These are phyloP conservation scores for Bruguiera sexangula DNA, from an alignment of 345 rosid species.

Conservation along the genomic window DNA sequence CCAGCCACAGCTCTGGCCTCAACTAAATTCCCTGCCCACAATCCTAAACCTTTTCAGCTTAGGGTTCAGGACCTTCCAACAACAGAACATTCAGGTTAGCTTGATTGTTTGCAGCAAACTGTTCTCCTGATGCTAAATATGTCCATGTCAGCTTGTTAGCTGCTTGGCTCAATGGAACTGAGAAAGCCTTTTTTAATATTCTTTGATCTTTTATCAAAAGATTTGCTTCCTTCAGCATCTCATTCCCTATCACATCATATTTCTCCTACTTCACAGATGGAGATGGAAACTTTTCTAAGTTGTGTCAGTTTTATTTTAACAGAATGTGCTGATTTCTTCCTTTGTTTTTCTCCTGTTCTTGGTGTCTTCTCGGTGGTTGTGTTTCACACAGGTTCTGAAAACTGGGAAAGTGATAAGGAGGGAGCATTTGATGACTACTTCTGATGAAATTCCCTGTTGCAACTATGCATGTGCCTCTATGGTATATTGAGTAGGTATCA, in stretches of 20 bases:
- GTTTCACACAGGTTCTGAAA: constrained; percentile 54
- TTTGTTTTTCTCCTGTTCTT: constrained; percentile 10
- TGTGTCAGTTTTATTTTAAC: constrained; percentile 9
- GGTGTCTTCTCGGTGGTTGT: constrained; percentile 5
- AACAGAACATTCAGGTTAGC: constrained; percentile 51
- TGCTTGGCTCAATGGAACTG: neutral
- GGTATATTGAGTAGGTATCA: constrained; percentile 15
- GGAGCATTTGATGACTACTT: constrained; percentile 86
- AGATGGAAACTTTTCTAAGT: neutral
- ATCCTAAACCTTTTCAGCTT: constrained; percentile 38
- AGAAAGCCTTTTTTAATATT: neutral
- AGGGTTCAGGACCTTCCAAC: constrained; percentile 56
- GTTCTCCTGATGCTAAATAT: neutral
- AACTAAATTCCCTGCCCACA: constrained; percentile 22
- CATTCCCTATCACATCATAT: neutral
- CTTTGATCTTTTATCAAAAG: neutral
- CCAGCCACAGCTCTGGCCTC: constrained; percentile 34
- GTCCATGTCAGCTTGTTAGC: constrained; percentile 1
- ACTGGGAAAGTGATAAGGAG: constrained; percentile 50
- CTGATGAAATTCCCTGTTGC: constrained; percentile 35
- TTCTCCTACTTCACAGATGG: neutral
- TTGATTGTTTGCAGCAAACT: constrained; percentile 14
- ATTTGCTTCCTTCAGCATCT: neutral
- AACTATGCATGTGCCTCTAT: constrained; percentile 5
- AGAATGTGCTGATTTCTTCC: constrained; percentile 13